These are phyloP conservation scores for Backusella morwellensis DNA, from an alignment of 192 early-diverging fungal genomes.

Conservation along the genomic window DNA sequence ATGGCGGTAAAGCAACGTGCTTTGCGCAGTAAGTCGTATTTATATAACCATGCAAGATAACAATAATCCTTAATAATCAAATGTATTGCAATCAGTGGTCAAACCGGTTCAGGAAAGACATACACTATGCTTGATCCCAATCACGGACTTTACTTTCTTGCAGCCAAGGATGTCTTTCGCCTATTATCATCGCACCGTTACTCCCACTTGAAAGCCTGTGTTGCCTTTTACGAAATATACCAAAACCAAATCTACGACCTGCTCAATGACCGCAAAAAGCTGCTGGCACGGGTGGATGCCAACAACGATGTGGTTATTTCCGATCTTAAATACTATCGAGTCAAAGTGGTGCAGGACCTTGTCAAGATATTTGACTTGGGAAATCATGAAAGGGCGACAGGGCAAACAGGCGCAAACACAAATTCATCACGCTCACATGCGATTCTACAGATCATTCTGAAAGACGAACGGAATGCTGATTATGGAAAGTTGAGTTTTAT, in stretches of 20 bases:
- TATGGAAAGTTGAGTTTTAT: slow-evolving; percentile 93
- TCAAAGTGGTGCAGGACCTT: slow-evolving; percentile 74
- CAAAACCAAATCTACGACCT: slow-evolving; percentile 94
- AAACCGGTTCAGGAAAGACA: slow-evolving; percentile 88
- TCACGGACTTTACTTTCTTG: slow-evolving; percentile 90
- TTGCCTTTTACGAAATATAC: slow-evolving; percentile 98
- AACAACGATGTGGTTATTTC: slow-evolving; percentile 90
- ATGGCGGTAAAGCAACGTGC: slow-evolving; percentile 95
- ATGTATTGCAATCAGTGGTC: slow-evolving; percentile 51
- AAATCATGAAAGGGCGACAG: slow-evolving; percentile 82
- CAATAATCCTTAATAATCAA: no score
- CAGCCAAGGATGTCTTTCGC: slow-evolving; percentile 87
- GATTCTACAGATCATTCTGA: slow-evolving; percentile 91
- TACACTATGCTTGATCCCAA: slow-evolving; percentile 92
- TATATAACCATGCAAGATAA: no score
- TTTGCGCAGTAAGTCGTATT: slow-evolving; percentile 90
- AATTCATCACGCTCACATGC: slow-evolving; percentile 97
- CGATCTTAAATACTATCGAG: slow-evolving; percentile 81
- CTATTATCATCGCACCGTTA: slow-evolving; percentile 65
- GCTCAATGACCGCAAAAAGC: slow-evolving; percentile 81
- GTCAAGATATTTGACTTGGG: slow-evolving; percentile 94
- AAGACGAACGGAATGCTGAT: slow-evolving; percentile 56
- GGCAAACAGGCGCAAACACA: slow-evolving; percentile 90
- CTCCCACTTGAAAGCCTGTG: slow-evolving; percentile 72
- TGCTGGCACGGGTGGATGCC: slow-evolving; percentile 94